Percentiles rank a stretch among this genome's conserved stretches.
These are phyloP conservation scores for Colletotrichum higginsianum DNA, from an alignment of 2,329 filamentous ascomycete genomes.

Conservation along the genomic window DNA sequence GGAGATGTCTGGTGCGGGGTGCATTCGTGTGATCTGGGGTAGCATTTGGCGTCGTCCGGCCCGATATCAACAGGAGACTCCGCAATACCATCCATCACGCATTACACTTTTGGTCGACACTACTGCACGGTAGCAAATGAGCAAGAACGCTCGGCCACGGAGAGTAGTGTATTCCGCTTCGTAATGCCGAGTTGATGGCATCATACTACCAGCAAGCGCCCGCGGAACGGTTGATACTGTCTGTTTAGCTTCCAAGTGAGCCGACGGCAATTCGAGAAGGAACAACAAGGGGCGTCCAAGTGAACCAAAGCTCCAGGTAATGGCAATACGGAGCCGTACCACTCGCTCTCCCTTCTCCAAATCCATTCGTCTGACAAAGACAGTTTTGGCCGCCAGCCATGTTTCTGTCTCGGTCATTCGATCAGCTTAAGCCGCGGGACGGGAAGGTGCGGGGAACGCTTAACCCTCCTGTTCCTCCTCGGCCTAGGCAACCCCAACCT, in stretches of 20 bases:
- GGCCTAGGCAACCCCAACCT: conserved; percentile 22
- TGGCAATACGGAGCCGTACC: not conserved
- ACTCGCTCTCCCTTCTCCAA: not conserved
- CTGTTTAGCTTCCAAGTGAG: not conserved
- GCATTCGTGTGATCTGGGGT: conserved; percentile 42
- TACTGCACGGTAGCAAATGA: conserved; percentile 27
- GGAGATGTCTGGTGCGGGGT: conserved; percentile 36
- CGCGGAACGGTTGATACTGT: not conserved
- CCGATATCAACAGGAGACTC: conserved; percentile 43
- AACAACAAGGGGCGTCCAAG: not conserved
- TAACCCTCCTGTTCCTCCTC: conserved; percentile 15
- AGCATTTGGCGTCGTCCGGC: conserved; percentile 35
- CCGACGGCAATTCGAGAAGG: not conserved
- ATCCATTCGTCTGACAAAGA: conserved; percentile 1
- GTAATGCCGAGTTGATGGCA: conserved; percentile 16
- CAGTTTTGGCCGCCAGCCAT: conserved; percentile 12
- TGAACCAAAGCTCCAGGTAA: not conserved
- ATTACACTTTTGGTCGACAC: conserved; percentile 22
- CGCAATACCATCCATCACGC: conserved; percentile 32
- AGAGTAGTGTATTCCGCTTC: conserved; percentile 9
- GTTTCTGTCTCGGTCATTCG: conserved; percentile 35
- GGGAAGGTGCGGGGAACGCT: conserved; percentile 36
- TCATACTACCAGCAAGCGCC: not conserved
- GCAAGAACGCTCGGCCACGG: conserved; percentile 5
- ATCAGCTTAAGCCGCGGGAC: conserved; percentile 28